Conservation (phyloP, 225 moss, liverwort and hornwort species). For the Ulota crispa region DNA sequence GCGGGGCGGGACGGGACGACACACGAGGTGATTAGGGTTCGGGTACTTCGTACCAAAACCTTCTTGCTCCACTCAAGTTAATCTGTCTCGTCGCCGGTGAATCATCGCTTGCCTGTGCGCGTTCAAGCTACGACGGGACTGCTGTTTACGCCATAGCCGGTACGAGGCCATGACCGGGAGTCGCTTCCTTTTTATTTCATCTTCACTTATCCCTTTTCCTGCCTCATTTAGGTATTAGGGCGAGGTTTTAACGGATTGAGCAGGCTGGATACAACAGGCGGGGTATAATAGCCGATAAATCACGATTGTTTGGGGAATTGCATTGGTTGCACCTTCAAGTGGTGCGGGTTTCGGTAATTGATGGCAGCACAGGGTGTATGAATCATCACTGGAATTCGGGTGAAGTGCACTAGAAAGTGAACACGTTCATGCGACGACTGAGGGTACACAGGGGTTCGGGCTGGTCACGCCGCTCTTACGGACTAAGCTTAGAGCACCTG, state of each 20-base stretch:
- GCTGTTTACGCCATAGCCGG: background rate
- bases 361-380: background rate
- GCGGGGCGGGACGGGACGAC: background rate
- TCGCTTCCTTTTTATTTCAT: background rate
- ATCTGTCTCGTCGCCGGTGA: background rate
- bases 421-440: slow-evolving; percentile 3
- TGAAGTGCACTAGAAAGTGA: slow-evolving; percentile 26
- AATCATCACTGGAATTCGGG: background rate
- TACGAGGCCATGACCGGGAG: background rate
- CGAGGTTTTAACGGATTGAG: background rate
- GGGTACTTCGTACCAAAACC: background rate
- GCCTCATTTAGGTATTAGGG: background rate
- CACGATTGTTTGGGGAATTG: slow-evolving; percentile 11
- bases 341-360: slow-evolving; percentile 12
- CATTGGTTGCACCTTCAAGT: slow-evolving; percentile 7
- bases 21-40: slow-evolving; percentile 24
- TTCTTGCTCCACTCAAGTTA: background rate
- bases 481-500: slow-evolving; percentile 25
- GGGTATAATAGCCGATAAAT: background rate
- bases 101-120: background rate
- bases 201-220: background rate
- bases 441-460: slow-evolving; percentile 11
- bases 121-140: background rate
- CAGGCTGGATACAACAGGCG: background rate
- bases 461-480: background rate